Evolutionary conservation across 2,329 filamentous ascomycete genomes (phyloP).

Genomic region (Teratosphaeria viscida): DNA sequence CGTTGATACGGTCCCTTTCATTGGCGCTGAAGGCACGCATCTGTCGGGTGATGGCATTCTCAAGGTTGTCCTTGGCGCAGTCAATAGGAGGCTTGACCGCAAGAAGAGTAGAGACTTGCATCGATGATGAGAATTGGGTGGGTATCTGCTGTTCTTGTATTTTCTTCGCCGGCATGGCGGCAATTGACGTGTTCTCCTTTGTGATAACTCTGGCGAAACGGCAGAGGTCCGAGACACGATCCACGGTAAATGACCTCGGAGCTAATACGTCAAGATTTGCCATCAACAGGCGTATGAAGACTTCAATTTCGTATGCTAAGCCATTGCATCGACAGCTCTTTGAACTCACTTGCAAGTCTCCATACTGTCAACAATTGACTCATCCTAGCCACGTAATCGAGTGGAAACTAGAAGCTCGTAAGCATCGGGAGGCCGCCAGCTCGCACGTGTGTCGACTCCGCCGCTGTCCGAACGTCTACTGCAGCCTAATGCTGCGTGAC

Average conservation of each 20-base stretch:
- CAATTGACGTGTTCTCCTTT: not conserved
- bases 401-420: not conserved
- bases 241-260: no score
- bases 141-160: not conserved
- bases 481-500: not conserved
- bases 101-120: slow-evolving; percentile 25
- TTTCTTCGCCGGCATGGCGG: not conserved
- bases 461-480: not conserved
- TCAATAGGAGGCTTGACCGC: slow-evolving; percentile 57
- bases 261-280: not conserved
- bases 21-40: slow-evolving; percentile 36
- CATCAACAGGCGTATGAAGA: not conserved
- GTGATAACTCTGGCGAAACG: not conserved
- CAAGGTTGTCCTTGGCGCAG: slow-evolving; percentile 71
- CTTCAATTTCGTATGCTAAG: not conserved
- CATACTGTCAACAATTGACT: not conserved
- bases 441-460: not conserved
- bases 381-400: not conserved
- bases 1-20: slow-evolving; percentile 79
- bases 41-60: slow-evolving; percentile 63
- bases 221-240: not conserved
- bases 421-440: not conserved
- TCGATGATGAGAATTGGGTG: slow-evolving; percentile 5
- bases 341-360: not conserved
- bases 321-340: not conserved